Base-by-base conservation (phyloP, 2,329 filamentous ascomycete species). In the Hymenoscyphus occultus region DNA sequence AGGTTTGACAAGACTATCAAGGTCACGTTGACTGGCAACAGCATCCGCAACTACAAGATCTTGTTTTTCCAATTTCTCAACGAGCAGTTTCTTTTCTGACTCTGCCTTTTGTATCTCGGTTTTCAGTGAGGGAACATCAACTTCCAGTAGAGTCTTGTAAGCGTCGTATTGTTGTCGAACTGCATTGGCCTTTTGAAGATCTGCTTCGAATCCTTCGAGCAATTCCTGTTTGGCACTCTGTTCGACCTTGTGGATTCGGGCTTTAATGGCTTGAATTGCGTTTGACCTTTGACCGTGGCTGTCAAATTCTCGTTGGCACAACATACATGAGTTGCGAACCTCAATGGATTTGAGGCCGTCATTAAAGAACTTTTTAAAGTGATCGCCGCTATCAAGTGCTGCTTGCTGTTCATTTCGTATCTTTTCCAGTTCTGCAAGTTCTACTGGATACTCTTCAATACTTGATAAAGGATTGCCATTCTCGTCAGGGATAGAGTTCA, bases 1-100 rank as follows among this genome's bases (percentile, higher is more conserved):
- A 1, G 90, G 92, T 76, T 91, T 92, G 56, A 84, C 83, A 69
- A 97, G 82, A 2, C 87, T 85, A 66, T 96, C 92, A 6, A 94
- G 80, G 48, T 95, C 91, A 70, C 86, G 84, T 73, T 88, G 89
- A 56, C 84, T 81, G 61, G 84, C 86, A 66, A 90, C 85, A 61
- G 86, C 84, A 56, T 88, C 83, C 56, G 84, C 81, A 61, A 95
- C 87, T 2, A 80, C 76, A 42, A 83, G 83, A 71, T 97, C 93
- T 68, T 88, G 82, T 61, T 85, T 82, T 73, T 93, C 90, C 1
- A 92, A 78, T 64, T 84, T 81, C 45, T 82, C 81, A 60, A 91
- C 79, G 28, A 90, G 76, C 19, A 77, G 76, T 60, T 86, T 84
- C 66, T 84, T 84, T 71, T 92, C 86, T 31, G 82, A 78, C 70